Conservation (phyloP, 331 rosid species). For the Erythrophleum ivorense region DNA sequence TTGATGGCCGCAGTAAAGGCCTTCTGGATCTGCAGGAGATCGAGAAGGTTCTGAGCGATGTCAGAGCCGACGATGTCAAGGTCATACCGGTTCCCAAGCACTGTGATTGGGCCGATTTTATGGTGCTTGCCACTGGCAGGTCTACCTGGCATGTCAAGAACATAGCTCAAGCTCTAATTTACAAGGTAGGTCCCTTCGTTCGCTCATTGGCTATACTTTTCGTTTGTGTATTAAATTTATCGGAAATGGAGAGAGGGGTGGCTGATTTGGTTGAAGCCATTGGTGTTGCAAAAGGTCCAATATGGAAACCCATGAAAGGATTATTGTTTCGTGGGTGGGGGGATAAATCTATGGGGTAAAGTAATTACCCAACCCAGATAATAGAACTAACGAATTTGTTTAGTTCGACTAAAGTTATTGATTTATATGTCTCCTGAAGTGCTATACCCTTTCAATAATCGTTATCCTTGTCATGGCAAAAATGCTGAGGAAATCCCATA, state of each 20-base stretch:
- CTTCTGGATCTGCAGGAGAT: conserved; percentile 70
- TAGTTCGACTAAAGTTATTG: neutral
- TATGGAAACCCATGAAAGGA: neutral
- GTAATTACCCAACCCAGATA: neutral
- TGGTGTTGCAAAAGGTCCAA: neutral
- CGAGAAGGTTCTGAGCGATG: conserved; percentile 75
- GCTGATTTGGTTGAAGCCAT: neutral
- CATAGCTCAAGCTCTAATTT: conserved; percentile 93
- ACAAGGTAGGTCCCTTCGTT: conserved; percentile 60
- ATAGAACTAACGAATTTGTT: neutral
- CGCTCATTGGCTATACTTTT: neutral
- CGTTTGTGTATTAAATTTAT: neutral
- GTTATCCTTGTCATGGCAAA: neutral
- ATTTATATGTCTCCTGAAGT: neutral
- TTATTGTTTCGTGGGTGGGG: neutral
- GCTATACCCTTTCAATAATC: neutral
- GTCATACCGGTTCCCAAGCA: conserved; percentile 63
- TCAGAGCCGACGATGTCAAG: conserved; percentile 82
- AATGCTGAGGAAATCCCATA: neutral
- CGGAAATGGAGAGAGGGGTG: neutral
- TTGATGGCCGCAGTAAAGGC: conserved; percentile 26
- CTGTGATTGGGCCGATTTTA: conserved; percentile 83
- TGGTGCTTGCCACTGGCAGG: conserved; percentile 89
- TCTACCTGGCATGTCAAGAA: conserved; percentile 95
- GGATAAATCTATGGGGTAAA: neutral